phyloP scores from a whole-genome alignment of 345 rosid species.

The Bruguiera gymnorhiza region DNA sequence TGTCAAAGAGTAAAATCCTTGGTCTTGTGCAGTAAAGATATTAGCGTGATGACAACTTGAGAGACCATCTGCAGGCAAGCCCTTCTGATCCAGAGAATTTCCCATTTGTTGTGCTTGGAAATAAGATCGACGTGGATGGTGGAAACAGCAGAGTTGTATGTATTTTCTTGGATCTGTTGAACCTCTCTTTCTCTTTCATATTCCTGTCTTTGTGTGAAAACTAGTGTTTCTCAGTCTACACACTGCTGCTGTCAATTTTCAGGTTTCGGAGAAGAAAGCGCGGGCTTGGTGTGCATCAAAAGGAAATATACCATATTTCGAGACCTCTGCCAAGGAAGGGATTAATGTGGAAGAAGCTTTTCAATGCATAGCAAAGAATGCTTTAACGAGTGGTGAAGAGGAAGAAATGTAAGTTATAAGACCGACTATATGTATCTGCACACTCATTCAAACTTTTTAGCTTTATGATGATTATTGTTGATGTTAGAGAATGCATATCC shows the following conservation, averaged over 20 bases:
- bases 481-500: neutral
- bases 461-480: neutral
- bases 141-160: conserved; percentile 39
- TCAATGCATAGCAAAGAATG: conserved; percentile 90
- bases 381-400: conserved; percentile 85
- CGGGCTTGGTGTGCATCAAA: conserved; percentile 98
- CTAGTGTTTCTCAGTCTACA: neutral
- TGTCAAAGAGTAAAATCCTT: neutral
- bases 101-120: conserved; percentile 40
- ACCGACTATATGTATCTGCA: neutral
- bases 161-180: neutral
- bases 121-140: conserved; percentile 35
- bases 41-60: neutral
- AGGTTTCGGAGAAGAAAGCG: conserved; percentile 97
- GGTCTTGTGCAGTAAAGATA: neutral
- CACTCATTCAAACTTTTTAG: neutral
- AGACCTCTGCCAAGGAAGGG: conserved; percentile 98
- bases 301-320: conserved; percentile 95
- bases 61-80: conserved; percentile 25
- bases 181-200: neutral
- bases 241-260: neutral
- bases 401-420: conserved; percentile 81
- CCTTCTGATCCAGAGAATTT: conserved; percentile 41
- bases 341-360: conserved; percentile 96
- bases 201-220: no score